Base-by-base conservation (phyloP, 208 protist genomes). In the Endotrypanum monterogeii region DNA sequence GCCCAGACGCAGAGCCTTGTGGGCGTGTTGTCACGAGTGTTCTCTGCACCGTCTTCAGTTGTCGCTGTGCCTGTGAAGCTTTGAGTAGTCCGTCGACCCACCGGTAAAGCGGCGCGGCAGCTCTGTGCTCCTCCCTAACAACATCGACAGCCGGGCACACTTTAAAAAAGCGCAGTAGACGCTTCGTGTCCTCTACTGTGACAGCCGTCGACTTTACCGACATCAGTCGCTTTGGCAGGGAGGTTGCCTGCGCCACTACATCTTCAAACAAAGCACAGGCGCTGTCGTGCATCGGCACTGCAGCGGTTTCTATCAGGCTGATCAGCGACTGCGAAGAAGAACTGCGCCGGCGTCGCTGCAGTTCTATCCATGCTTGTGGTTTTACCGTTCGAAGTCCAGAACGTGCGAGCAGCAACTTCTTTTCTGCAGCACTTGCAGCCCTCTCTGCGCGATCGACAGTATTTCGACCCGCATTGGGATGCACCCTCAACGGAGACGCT, bases 51-150 rank as follows among this genome's bases (percentile, higher is more conserved):
- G 6, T 41, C 8, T 35, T 44, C 66, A 63, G 63, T 18, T 62
- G 37, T n/a, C 32, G n/a, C 8, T 73, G 67, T 16, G 82, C 76
- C 62, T 80, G 52, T 1, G 58, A 4, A 1, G 69, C 73, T 11
- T 58, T 71, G 37, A 73, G 3, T 55, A 84, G 75, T 7, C 73
- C 76, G 20, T 41, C 39, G 51, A 89, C 37, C 81, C 85, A 89
- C 18, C 51, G 54, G 60, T 86, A 77, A 41, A 89, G 62, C 30
- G 65, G 55, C 4, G 50, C 39, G 6, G 71, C 70, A 11, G 65
- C 61, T 57, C 60, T 69, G 67, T 69, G 58, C 63, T 74, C 56
- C 39, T 56, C 55, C 58, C 68, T 66, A 18, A 73, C 48, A n/a
- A 58, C 67, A 12, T 23, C 30, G 14, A 28, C 28, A 3, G 39